These are phyloP conservation scores for Xylaria telfairii DNA, from an alignment of 495 filamentous ascomycete genomes.

Conservation along the genomic window DNA sequence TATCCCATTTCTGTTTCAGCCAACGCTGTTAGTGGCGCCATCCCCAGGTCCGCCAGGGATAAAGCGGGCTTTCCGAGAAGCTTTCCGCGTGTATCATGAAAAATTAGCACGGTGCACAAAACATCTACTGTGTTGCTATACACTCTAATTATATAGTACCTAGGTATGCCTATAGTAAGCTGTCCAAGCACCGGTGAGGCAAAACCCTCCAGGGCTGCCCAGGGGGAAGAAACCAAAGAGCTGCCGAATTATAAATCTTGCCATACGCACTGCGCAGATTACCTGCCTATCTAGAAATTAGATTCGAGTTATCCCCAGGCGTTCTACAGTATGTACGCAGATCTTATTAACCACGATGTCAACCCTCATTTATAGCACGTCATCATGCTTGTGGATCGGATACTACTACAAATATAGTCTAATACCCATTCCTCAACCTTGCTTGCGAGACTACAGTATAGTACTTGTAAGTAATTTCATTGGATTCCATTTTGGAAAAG, in stretches of 20 bases:
- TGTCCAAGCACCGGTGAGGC: neutral
- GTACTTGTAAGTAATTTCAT: neutral
- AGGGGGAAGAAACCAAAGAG: neutral
- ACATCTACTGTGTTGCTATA: neutral
- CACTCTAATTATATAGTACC: too few relatives aligned
- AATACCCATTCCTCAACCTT: neutral
- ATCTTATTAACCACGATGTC: neutral
- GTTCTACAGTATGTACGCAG: neutral
- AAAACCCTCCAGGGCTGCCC: too few relatives aligned
- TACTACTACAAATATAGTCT: too few relatives aligned
- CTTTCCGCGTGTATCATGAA: neutral
- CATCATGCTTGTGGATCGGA: neutral
- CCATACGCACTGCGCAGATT: neutral
- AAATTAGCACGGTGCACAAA: conserved; percentile 4
- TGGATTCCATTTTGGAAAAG: neutral
- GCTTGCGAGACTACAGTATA: neutral
- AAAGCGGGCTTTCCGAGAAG: neutral
- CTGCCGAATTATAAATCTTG: neutral
- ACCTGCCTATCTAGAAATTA: neutral
- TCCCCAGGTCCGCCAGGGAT: neutral
- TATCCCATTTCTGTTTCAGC: neutral
- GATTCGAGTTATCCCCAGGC: neutral
- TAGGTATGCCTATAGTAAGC: too few relatives aligned
- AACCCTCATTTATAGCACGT: neutral
- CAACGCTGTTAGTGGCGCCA: neutral